These are phyloP conservation scores for Chloris gayana DNA, from an alignment of 176 grass and related monocot species.

Conservation along the genomic window DNA sequence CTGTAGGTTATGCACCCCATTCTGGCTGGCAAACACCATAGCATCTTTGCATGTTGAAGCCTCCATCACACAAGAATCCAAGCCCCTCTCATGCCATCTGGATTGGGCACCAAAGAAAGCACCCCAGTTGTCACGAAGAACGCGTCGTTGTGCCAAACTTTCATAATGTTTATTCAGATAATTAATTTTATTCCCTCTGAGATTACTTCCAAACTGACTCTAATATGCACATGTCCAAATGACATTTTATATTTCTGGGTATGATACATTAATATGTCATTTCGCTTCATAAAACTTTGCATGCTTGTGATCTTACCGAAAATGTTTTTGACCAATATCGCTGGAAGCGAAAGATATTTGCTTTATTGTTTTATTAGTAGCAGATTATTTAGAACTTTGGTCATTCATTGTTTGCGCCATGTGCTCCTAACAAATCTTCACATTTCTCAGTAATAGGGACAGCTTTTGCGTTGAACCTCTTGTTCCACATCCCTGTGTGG, in stretches of 20 bases:
- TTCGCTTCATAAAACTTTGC: background rate
- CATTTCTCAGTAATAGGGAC: slow-evolving; percentile 61
- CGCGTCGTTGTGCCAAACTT: too few relatives aligned
- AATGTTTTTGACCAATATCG: background rate
- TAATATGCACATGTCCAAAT: background rate
- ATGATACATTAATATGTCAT: background rate
- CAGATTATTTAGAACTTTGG: background rate
- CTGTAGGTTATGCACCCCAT: too few relatives aligned
- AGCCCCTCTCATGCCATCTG: too few relatives aligned
- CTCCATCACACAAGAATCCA: too few relatives aligned
- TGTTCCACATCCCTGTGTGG: slow-evolving; percentile 79
- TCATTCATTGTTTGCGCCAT: background rate
- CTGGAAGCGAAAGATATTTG: background rate
- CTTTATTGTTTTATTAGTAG: background rate
- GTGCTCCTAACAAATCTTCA: background rate
- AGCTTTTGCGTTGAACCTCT: slow-evolving; percentile 78
- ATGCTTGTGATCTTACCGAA: background rate
- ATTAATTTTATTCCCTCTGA: background rate
- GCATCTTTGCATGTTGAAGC: too few relatives aligned
- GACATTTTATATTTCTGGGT: background rate
- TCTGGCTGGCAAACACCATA: too few relatives aligned
- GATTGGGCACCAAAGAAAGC: too few relatives aligned
- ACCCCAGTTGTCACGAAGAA: too few relatives aligned
- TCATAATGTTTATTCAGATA: background rate
- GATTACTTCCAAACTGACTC: background rate